A percentile compares a stretch with the other conserved stretches of the same genome.
Conservation (phyloP, 2,329 filamentous ascomycete species). For the Xylaria sp. region DNA sequence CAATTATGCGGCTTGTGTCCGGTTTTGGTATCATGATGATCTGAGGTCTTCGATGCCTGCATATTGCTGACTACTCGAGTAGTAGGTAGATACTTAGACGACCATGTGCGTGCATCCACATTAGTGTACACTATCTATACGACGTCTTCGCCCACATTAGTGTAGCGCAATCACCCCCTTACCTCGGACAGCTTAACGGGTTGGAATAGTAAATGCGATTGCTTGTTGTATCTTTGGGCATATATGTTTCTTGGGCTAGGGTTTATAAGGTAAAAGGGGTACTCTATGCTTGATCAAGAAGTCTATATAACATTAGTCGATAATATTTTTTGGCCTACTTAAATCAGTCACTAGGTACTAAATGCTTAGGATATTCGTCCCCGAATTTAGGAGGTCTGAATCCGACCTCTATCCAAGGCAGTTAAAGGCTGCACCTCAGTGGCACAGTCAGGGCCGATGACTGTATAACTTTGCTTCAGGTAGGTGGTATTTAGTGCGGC, state of each 20-base stretch:
- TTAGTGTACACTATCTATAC: too few species aligned
- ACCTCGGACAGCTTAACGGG: too few species aligned
- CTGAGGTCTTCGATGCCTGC: conserved; percentile 6
- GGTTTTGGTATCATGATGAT: conserved; percentile 1
- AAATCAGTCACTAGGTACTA: not conserved
- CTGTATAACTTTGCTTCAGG: not conserved
- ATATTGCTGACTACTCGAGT: conserved; percentile 10
- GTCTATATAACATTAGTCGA: too few species aligned
- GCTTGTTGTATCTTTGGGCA: too few species aligned
- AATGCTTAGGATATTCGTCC: too few species aligned
- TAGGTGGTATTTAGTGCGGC: not conserved
- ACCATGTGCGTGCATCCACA: not conserved
- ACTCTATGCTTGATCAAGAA: too few species aligned
- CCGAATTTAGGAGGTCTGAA: too few species aligned
- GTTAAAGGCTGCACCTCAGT: not conserved
- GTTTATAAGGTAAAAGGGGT: too few species aligned
- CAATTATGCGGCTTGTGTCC: not conserved
- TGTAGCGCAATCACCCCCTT: not conserved
- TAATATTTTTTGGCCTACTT: too few species aligned
- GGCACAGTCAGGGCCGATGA: not conserved
- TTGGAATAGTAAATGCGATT: too few species aligned
- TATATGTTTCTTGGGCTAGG: too few species aligned
- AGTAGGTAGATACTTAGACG: not conserved
- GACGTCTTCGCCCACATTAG: not conserved
- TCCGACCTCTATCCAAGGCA: too few species aligned